Evolutionary conservation across 768 basidiomycete species (phyloP).

Genomic region (Rhodotorula graminis): DNA sequence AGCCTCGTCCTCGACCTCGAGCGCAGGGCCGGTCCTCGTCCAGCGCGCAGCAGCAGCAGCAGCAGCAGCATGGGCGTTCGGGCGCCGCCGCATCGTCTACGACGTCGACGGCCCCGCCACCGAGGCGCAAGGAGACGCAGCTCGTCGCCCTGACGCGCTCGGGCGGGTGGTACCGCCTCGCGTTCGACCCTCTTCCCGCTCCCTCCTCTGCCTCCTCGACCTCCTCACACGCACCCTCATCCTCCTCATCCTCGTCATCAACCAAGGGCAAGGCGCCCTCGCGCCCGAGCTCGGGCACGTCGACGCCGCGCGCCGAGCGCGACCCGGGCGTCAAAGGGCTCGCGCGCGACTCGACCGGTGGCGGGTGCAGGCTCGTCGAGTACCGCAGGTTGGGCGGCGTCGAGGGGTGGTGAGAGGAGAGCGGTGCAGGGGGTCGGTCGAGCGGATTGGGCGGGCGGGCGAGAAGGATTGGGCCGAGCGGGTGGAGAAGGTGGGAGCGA

Average conservation of each 20-base stretch:
- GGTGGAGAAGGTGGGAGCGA: too few relatives aligned
- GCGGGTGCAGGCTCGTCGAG: slow-evolving; percentile 67
- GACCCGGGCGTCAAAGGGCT: slow-evolving; percentile 8
- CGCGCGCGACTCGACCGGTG: slow-evolving; percentile 50
- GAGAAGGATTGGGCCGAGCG: too few relatives aligned
- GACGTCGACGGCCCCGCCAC: neutral
- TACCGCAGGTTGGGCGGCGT: slow-evolving; percentile 68
- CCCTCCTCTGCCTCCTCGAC: too few relatives aligned
- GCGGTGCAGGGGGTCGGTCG: too few relatives aligned
- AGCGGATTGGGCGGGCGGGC: too few relatives aligned
- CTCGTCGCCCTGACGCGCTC: slow-evolving; percentile 78
- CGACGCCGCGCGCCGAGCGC: neutral
- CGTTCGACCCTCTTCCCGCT: slow-evolving; percentile 51
- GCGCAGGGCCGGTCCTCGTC: neutral
- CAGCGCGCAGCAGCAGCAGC: neutral
- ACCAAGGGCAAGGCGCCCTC: slow-evolving; percentile 47
- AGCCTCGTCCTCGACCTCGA: neutral
- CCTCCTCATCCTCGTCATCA: neutral
- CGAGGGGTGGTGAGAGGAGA: neutral
- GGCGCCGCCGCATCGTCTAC: too few relatives aligned
- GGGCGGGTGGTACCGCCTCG: slow-evolving; percentile 87
- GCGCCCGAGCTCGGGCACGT: slow-evolving; percentile 47
- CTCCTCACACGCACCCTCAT: too few relatives aligned
- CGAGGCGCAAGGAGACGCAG: slow-evolving; percentile 56
- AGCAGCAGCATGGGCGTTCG: too few relatives aligned